phyloP scores from a whole-genome alignment of 805 yeast genomes.

The Yarrowia osloensis region DNA sequence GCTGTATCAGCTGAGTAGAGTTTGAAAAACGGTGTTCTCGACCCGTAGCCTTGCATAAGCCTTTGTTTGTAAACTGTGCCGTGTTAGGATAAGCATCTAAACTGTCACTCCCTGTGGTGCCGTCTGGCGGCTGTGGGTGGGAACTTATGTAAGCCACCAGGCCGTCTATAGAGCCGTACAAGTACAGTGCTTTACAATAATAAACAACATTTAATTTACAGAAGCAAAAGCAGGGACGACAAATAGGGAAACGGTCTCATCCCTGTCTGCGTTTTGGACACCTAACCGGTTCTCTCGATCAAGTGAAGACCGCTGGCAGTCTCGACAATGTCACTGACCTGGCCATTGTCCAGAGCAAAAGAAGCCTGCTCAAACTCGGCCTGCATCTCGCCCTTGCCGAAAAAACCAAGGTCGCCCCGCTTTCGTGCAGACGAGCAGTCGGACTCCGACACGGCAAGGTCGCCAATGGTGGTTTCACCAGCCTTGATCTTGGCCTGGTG shows the following conservation, averaged over 20 bases:
- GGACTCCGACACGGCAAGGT: slow-evolving; percentile 77
- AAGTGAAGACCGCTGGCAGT: slow-evolving; percentile 89
- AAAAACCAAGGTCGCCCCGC: slow-evolving; percentile 90
- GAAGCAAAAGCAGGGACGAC: neutral
- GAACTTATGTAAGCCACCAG: neutral
- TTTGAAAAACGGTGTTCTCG: slow-evolving; percentile 18
- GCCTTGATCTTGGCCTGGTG: slow-evolving; percentile 59
- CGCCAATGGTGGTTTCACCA: slow-evolving; percentile 67
- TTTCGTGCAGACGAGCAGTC: slow-evolving; percentile 85
- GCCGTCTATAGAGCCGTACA: neutral
- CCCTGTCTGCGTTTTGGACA: neutral
- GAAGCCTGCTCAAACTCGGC: slow-evolving; percentile 90
- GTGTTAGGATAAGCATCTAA: neutral
- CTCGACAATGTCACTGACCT: slow-evolving; percentile 79
- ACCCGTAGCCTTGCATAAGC: neutral
- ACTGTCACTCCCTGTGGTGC: neutral
- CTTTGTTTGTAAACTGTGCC: slow-evolving; percentile 31
- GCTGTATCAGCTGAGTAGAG: slow-evolving; percentile 8
- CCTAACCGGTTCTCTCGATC: slow-evolving; percentile 75
- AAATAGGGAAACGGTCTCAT: neutral
- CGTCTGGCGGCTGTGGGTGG: neutral
- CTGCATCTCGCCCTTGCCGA: slow-evolving; percentile 92
- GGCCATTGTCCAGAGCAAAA: slow-evolving; percentile 77
- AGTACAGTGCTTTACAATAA: neutral
- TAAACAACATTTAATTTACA: slow-evolving; percentile 17